phyloP scores from a whole-genome alignment of 768 basidiomycete species.

The Cyathus striatus region DNA sequence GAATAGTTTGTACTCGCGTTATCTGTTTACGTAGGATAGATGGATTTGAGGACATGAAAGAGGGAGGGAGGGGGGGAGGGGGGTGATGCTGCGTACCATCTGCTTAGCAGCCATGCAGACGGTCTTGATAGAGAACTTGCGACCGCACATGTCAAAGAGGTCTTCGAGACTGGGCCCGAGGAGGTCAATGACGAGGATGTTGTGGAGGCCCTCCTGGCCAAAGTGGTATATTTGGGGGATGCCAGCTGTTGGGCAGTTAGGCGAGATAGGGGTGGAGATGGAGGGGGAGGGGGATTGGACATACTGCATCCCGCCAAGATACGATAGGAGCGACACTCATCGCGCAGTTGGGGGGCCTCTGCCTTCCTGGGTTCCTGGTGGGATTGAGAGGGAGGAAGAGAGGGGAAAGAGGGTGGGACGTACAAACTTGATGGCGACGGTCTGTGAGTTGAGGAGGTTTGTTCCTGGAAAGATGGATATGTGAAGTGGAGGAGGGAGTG shows the following conservation, averaged over 20 bases:
- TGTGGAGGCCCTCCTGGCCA: conserved; percentile 97
- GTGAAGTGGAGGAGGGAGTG: conserved; percentile 1
- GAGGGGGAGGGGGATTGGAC: conserved; percentile 26
- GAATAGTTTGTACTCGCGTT: conserved; percentile 93
- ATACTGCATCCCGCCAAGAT: conserved; percentile 85
- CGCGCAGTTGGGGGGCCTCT: conserved; percentile 95
- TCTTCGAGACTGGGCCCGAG: conserved; percentile 96
- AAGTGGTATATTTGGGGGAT: conserved; percentile 99
- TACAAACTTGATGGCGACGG: conserved; percentile 99
- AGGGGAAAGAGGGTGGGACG: conserved; percentile 33
- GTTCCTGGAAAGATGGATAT: conserved; percentile 58
- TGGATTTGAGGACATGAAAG: conserved; percentile 2
- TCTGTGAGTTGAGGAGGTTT: conserved; percentile 96
- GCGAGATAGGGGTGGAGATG: conserved; percentile 11
- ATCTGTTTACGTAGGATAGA: conserved; percentile 44
- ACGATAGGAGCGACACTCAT: conserved; percentile 97
- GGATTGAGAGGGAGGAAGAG: conserved; percentile 3
- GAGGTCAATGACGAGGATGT: conserved; percentile 97
- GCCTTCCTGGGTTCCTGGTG: conserved; percentile 85
- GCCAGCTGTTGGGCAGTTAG: conserved; percentile 82
- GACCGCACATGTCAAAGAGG: conserved; percentile 97
- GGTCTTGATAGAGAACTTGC: conserved; percentile 97
- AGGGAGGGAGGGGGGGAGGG: background rate
- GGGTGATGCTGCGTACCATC: conserved; percentile 54
- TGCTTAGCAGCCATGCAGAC: conserved; percentile 99